A percentile compares a stretch with the other conserved stretches of the same genome.
Conservation (phyloP, 495 filamentous ascomycete species). For the Parathielavia appendiculata region DNA sequence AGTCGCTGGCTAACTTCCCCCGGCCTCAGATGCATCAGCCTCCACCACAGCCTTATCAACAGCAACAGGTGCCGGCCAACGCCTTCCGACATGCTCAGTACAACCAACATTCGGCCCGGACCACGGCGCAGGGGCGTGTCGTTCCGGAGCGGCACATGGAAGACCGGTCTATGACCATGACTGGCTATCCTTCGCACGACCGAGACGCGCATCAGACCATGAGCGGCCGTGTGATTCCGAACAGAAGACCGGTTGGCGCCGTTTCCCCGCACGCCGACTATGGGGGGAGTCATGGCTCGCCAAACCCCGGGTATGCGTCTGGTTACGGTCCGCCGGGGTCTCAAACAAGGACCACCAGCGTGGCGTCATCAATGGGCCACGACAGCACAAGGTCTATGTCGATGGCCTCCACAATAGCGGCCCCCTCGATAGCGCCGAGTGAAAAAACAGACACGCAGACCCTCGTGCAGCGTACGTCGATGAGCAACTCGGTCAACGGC, state of each 20-base stretch:
- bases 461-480: constrained; percentile 41
- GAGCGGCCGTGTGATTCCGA: constrained; percentile 83
- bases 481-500: constrained; percentile 44
- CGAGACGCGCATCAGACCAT: constrained; percentile 79
- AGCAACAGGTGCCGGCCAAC: constrained; percentile 62
- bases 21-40: constrained; percentile 61
- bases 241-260: constrained; percentile 43
- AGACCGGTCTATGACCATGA: constrained; percentile 94
- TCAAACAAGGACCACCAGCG: constrained; percentile 48
- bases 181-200: constrained; percentile 67
- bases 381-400: constrained; percentile 63
- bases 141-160: constrained; percentile 82
- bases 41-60: constrained; percentile 60
- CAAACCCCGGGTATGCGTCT: constrained; percentile 19
- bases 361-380: constrained; percentile 45
- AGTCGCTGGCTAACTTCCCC: constrained; percentile 75
- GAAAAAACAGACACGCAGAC: constrained; percentile 39
- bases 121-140: constrained; percentile 81
- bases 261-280: constrained; percentile 19
- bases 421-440: constrained; percentile 33
- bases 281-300: constrained; percentile 8
- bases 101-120: constrained; percentile 56
- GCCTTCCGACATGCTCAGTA: constrained; percentile 74
- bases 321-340: constrained; percentile 37
- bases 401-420: constrained; percentile 65